These are phyloP conservation scores for Candida mattraensis DNA, from an alignment of 805 yeast genomes.

Conservation along the genomic window DNA sequence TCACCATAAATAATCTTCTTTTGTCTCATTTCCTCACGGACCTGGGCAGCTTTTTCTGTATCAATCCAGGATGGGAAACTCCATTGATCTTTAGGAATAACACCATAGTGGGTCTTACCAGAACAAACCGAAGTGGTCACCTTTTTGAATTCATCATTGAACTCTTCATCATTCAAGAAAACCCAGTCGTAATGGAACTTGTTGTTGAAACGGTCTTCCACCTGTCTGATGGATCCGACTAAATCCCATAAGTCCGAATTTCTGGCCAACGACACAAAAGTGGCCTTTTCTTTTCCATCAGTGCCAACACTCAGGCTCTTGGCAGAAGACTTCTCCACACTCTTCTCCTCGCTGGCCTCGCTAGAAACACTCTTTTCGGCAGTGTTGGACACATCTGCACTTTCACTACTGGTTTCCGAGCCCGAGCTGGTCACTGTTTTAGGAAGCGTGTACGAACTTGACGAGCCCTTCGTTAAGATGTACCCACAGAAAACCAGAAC, in stretches of 20 bases:
- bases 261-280: conserved; percentile 79
- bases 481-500: conserved; percentile 47
- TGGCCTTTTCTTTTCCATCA: conserved; percentile 58
- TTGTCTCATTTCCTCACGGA: conserved; percentile 52
- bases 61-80: conserved; percentile 83
- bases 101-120: conserved; percentile 77
- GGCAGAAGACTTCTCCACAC: no score
- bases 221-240: conserved; percentile 63
- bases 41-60: conserved; percentile 58
- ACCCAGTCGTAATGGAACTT: conserved; percentile 92
- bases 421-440: conserved; percentile 1
- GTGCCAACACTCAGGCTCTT: no score
- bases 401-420: conserved; percentile 10
- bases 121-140: conserved; percentile 67
- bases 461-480: conserved; percentile 47
- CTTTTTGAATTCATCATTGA: conserved; percentile 75
- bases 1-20: conserved; percentile 62
- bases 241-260: conserved; percentile 67
- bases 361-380: conserved; percentile 8
- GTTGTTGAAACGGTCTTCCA: conserved; percentile 87
- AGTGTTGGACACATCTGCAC: conserved; percentile 1
- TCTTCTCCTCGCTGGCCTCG: conserved; percentile 6
- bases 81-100: conserved; percentile 86
- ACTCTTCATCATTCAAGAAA: conserved; percentile 84
- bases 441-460: conserved; percentile 29